Conservation (phyloP, 306 rosid species). For the Begonia loranthoides region DNA sequence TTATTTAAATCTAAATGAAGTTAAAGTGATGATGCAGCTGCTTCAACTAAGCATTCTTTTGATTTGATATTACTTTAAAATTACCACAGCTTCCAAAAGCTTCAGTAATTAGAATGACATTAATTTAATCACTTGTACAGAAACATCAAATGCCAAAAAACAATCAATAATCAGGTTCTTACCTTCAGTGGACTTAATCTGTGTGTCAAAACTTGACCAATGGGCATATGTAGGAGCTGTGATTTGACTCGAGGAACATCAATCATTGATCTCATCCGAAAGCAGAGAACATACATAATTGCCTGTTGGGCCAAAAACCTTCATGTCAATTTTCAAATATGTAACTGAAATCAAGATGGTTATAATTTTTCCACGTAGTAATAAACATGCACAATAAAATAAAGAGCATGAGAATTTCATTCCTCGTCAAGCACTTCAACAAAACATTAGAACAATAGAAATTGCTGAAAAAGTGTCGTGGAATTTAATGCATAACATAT, state of each 20-base stretch:
- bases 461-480: slow-evolving; percentile 24
- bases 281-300: slow-evolving; percentile 66
- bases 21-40: too few relatives aligned
- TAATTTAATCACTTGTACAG: too few relatives aligned
- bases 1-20: too few relatives aligned
- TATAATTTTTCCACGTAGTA: too few relatives aligned
- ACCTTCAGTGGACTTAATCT: slow-evolving; percentile 69
- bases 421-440: slow-evolving; percentile 48
- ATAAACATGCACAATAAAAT: too few relatives aligned
- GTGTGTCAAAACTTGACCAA: slow-evolving; percentile 49
- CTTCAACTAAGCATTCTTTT: too few relatives aligned
- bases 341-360: too few relatives aligned
- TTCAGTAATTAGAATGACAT: too few relatives aligned
- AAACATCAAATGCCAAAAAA: not conserved
- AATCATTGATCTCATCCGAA: slow-evolving; percentile 67
- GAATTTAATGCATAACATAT: too few relatives aligned
- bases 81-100: too few relatives aligned
- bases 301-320: slow-evolving; percentile 32
- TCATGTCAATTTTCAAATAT: not conserved
- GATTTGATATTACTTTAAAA: too few relatives aligned
- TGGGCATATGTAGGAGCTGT: slow-evolving; percentile 40
- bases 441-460: slow-evolving; percentile 34
- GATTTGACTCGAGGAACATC: slow-evolving; percentile 35
- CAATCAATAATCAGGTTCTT: slow-evolving; percentile 10
- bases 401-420: too few relatives aligned